Conservation (phyloP, 306 rosid genomes). For the Dryas drummondii region DNA sequence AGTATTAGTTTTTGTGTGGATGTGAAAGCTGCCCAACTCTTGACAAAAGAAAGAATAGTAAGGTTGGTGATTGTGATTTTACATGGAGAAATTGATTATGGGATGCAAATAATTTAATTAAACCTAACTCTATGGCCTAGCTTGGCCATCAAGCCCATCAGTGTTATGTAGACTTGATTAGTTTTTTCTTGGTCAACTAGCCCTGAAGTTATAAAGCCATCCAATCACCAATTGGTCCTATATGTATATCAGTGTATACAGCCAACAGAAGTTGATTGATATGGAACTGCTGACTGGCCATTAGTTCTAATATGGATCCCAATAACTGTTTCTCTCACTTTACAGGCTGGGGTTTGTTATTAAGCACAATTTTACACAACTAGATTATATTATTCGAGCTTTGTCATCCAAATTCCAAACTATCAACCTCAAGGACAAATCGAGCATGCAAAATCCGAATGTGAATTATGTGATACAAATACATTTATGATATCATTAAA, state of each 20-base stretch:
- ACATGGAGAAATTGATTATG: not conserved
- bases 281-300: conserved; percentile 14
- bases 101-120: not conserved
- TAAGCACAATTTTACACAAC: not conserved
- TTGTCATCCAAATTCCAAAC: no score
- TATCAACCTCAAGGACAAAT: no score
- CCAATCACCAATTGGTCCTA: conserved; percentile 26
- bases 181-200: conserved; percentile 15
- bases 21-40: not conserved
- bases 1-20: not conserved
- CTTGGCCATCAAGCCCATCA: not conserved
- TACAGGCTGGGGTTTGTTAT: conserved; percentile 12
- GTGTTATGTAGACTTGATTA: not conserved
- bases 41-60: not conserved
- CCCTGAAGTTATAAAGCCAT: conserved; percentile 17
- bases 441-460: no score
- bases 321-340: conserved; percentile 2
- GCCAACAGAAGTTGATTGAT: conserved; percentile 49
- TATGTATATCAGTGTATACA: conserved; percentile 35
- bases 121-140: not conserved
- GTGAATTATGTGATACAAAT: no score
- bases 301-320: conserved; percentile 24
- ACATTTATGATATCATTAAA: no score
- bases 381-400: no score
- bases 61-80: conserved; percentile 20